phyloP scores from a whole-genome alignment of 352 stramenopile genomes.

The Phytopythium chamaehyphon region DNA sequence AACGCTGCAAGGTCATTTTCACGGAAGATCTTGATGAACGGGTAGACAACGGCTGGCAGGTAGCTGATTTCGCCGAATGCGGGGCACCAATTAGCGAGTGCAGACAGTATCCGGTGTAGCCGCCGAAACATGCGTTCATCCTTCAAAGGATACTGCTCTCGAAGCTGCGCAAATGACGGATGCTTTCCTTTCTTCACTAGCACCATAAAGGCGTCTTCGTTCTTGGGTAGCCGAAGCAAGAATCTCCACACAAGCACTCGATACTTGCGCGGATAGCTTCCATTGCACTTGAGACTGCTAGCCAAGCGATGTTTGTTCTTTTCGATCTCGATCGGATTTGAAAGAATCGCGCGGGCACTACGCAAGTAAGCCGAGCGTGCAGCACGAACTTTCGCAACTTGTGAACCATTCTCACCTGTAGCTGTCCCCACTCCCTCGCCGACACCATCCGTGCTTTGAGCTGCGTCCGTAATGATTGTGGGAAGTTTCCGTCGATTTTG shows the following conservation, averaged over 20 bases:
- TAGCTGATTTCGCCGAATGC: constrained; percentile 86
- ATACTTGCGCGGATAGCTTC: constrained; percentile 79
- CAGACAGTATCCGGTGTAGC: constrained; percentile 75
- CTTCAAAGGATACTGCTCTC: constrained; percentile 77
- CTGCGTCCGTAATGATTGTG: neutral
- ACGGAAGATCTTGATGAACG: constrained; percentile 84
- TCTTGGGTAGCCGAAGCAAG: constrained; percentile 78
- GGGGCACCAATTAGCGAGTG: constrained; percentile 89
- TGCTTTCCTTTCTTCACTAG: constrained; percentile 79
- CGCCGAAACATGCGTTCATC: constrained; percentile 70
- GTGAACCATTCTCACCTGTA: neutral
- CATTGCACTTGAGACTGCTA: constrained; percentile 62
- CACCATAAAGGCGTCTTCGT: constrained; percentile 69
- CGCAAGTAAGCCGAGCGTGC: neutral
- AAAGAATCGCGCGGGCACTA: neutral
- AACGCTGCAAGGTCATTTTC: constrained; percentile 89
- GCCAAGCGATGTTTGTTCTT: constrained; percentile 63
- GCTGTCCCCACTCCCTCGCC: neutral
- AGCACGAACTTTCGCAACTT: neutral
- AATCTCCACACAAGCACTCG: constrained; percentile 83
- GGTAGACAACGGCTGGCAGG: constrained; percentile 81
- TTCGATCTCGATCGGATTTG: constrained; percentile 27
- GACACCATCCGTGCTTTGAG: neutral
- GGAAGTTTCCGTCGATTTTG: constrained; percentile 9
- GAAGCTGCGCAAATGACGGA: constrained; percentile 55